Percentiles rank a stretch among this genome's conserved stretches.
These are phyloP conservation scores for Phaffia tasmanica DNA, from an alignment of 768 basidiomycete species.

Conservation along the genomic window DNA sequence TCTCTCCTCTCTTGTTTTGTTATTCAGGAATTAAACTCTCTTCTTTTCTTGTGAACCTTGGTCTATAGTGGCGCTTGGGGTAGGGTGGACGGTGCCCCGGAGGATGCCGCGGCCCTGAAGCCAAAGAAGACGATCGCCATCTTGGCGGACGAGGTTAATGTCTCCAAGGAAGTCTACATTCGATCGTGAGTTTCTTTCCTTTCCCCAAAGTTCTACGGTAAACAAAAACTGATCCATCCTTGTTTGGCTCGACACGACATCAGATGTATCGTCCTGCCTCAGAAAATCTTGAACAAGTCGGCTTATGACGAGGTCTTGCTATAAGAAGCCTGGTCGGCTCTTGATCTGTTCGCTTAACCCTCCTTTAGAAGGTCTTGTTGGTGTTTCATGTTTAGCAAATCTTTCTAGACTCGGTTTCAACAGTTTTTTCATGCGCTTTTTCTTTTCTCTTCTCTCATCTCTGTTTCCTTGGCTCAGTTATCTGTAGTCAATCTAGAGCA, in stretches of 20 bases:
- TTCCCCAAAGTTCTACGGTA: neutral
- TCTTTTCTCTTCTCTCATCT: too few relatives aligned
- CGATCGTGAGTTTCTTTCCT: constrained; percentile 29
- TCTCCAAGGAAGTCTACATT: constrained; percentile 40
- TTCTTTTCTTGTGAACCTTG: neutral
- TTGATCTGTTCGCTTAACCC: too few relatives aligned
- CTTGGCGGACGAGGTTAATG: constrained; percentile 41
- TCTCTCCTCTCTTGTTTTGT: neutral
- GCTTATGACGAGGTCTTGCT: constrained; percentile 41
- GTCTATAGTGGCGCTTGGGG: constrained; percentile 38
- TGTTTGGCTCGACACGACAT: too few relatives aligned
- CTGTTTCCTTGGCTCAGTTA: neutral
- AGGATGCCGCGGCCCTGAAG: constrained; percentile 29
- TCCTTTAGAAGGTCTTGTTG: too few relatives aligned
- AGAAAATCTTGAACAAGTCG: constrained; percentile 38
- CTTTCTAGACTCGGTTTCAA: too few relatives aligned
- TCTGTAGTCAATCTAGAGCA: too few relatives aligned
- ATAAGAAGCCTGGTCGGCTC: constrained; percentile 28
- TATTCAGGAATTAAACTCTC: neutral
- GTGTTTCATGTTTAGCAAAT: too few relatives aligned
- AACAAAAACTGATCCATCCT: neutral
- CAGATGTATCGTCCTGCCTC: constrained; percentile 42
- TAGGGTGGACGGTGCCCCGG: constrained; percentile 39
- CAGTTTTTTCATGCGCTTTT: too few relatives aligned
- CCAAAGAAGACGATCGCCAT: constrained; percentile 41